Evolutionary conservation across 495 filamentous ascomycete species (phyloP), one percentile per base, ranked within the genome.

Genomic region (Barbatosphaeria neglecta): DNA sequence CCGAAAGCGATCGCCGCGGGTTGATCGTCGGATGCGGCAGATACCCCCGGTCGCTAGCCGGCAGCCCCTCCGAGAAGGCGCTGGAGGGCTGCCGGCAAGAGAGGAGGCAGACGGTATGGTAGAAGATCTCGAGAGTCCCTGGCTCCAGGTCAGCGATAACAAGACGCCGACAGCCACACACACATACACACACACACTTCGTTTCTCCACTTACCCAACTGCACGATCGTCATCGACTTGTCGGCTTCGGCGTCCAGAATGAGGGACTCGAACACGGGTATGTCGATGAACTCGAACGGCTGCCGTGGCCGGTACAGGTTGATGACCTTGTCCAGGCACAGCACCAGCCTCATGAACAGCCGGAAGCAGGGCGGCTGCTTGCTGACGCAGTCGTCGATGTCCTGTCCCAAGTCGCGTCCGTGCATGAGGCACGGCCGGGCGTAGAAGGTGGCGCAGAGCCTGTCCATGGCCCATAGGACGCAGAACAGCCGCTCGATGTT

Each of bases 31-130:
- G 76, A 6, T 78, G 78, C 2, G 75, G 68, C n/a, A 67, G 60
- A 40, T 77, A 69, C 0, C 64, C 63, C 11, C 55, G 58, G n/a
- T 54, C 57, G 20, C 61, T 59, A 11, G 54, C 56, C 0, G 54
- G 48, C 0, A 54, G 50, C 20, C 57, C 25, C 10, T 58, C 53
- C 10, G 50, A 49, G 48, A 62, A 61, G 3, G 54, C 48, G n/a
- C 55, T 44, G 1, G 58, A 55, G 0, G 56, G 50, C 51, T 64
- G 60, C 18, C 68, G 65, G 19, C 67, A 71, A 0, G 72, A 75
- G 1, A 85, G 65, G 37, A 87, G 83, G 19, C 75, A 77, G 6
- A 86, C 77, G 9, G 77, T 75, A 52, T 86, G 80, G 52, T 89
- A 86, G 44, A 81, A 78, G 5, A 83, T 68, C 51, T 86, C 82